Base-by-base conservation (phyloP, 371 early-diverging fungal species). In the Syncephalastrum racemosum region DNA sequence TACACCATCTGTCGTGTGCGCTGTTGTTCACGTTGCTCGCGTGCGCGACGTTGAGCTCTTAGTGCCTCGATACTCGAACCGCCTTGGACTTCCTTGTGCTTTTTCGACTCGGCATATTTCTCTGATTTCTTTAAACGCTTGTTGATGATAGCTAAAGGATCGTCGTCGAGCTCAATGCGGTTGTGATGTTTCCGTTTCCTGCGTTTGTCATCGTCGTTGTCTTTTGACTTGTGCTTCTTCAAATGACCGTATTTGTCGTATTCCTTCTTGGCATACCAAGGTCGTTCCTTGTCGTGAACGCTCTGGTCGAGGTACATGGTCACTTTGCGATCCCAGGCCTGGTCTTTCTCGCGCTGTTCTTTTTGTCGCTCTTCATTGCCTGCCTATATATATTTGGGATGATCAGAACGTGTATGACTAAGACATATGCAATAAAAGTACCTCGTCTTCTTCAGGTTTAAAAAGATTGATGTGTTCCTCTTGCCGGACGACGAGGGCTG, bases 241-340 rank as follows among this genome's bases (percentile, higher is more conserved):
- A 40, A 20, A 23, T 67, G 59, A 8, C 49, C 66, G 43, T 63
- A 73, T 24, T 69, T 69, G 14, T 70, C 70, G 23, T 51, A 40
- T 0, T 54, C 47, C 10, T 50, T 50, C 36, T 59, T 50, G 0
- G 63, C 61, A 53, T 77, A 77, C 77, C 77, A 77, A 14, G 77
- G 77, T 10, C 14, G 50, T 3, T 49, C 50, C 20, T 31, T 50
- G 13, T 53, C 18, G 16, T 40, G 41, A n/a, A 53, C 50, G 3
- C 60, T 71, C 27, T 79, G 69, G 48, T 77, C 86, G 18, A 90
- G 70, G 58, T 88, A 87, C 87, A 85, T 85, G 2, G 88, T 87
- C 20, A 77, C 63, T 36, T 83, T 74, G 46, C 75, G 73, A 16
- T 85, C 76, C 67, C 69, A 70, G 61, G 87, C 82, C 2, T 82